A percentile compares a stretch with the other conserved stretches of the same genome.
phyloP scores from a whole-genome alignment of 2,329 filamentous ascomycete genomes.

The Venturia nashicola region DNA sequence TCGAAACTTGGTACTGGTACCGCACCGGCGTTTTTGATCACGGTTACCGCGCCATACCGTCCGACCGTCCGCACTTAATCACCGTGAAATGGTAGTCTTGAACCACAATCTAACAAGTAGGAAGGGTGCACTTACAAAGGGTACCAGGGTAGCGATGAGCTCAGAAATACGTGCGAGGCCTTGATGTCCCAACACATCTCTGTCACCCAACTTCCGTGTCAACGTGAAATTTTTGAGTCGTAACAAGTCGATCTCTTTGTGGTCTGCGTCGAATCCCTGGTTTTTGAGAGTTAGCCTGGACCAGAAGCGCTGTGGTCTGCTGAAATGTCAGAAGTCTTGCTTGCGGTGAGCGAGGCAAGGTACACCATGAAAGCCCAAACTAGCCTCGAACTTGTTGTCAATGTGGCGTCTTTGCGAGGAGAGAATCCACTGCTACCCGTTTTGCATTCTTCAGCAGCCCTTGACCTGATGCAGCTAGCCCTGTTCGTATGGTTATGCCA shows the following conservation, averaged over 20 bases:
- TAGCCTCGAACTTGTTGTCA: neutral
- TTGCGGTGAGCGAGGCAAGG: slow-evolving; percentile 3
- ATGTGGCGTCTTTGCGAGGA: neutral
- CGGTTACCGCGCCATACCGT: neutral
- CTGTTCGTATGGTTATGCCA: neutral
- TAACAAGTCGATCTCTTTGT: slow-evolving; percentile 68
- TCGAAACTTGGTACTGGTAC: slow-evolving; percentile 1
- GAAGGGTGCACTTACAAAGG: slow-evolving; percentile 56
- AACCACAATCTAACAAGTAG: neutral
- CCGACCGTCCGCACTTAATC: neutral
- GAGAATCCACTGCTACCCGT: neutral
- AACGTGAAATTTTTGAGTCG: slow-evolving; percentile 72
- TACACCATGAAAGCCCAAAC: slow-evolving; percentile 1
- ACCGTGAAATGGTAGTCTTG: neutral
- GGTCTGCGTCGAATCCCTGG: slow-evolving; percentile 62
- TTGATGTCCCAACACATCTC: slow-evolving; percentile 48
- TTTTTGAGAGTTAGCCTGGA: neutral
- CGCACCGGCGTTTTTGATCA: neutral
- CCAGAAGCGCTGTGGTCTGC: neutral
- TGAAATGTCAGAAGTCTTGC: neutral
- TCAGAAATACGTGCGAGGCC: slow-evolving; percentile 53
- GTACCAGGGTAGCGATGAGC: slow-evolving; percentile 56
- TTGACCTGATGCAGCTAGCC: neutral
- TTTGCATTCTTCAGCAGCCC: neutral
- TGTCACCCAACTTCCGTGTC: slow-evolving; percentile 50